phyloP scores from a whole-genome alignment of 2,329 filamentous ascomycete species.

The Parastagonospora nodorum region DNA sequence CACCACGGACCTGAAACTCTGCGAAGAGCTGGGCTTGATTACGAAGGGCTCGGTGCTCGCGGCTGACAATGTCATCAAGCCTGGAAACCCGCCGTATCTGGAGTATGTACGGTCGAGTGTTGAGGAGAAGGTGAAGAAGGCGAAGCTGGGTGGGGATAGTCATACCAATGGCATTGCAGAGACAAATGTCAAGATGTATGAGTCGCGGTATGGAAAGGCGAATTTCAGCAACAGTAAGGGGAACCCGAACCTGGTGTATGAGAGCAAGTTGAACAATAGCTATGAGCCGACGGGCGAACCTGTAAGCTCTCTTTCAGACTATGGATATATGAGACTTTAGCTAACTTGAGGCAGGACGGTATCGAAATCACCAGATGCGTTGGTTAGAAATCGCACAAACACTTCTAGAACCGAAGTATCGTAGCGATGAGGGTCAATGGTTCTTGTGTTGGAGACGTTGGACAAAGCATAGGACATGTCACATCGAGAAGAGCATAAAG shows the following conservation, averaged over 20 bases:
- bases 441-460: too few species aligned
- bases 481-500: too few species aligned
- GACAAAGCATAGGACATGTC: too few species aligned
- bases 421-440: too few species aligned
- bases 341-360: slow-evolving; percentile 58
- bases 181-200: slow-evolving; percentile 55
- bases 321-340: neutral
- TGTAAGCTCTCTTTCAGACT: slow-evolving; percentile 51
- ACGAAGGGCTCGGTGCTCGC: slow-evolving; percentile 65
- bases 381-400: slow-evolving; percentile 16
- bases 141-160: slow-evolving; percentile 35
- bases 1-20: slow-evolving; percentile 74
- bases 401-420: too few species aligned
- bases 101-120: slow-evolving; percentile 71
- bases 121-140: slow-evolving; percentile 61
- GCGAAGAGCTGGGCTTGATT: slow-evolving; percentile 71
- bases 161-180: slow-evolving; percentile 51
- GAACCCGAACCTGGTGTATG: slow-evolving; percentile 69
- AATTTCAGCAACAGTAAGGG: slow-evolving; percentile 54
- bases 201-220: slow-evolving; percentile 53
- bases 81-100: slow-evolving; percentile 72
- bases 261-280: slow-evolving; percentile 67
- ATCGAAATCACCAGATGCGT: slow-evolving; percentile 68
- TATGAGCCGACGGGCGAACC: slow-evolving; percentile 71
- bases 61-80: slow-evolving; percentile 74